Evolutionary conservation across 1,139 yeast genomes (phyloP), one percentile per base, ranked within the genome.

Genomic region (Citeromyces siamensis): DNA sequence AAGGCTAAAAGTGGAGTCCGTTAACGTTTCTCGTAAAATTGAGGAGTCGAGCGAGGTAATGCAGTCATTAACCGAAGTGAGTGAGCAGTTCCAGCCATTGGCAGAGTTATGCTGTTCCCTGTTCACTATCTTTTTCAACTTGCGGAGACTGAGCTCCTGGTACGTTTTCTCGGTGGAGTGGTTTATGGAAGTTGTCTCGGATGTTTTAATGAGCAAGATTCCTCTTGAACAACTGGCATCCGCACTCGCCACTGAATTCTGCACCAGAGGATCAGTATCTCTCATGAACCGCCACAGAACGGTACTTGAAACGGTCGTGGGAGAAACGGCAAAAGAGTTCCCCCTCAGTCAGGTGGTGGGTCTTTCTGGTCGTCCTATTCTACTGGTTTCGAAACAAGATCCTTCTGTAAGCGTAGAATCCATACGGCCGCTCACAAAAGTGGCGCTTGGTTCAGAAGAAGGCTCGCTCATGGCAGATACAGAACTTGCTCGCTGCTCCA

Each of bases 381-480:
- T 83, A 7, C 46, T 85, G 34, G 71, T 76, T 16, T 69, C 81
- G 1, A 14, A 23, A 5, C 28, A 23, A 8, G 28, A 23, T 23
- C 28, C 28, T 5, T 23, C 28, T 4, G 8, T 23, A 5, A 12
- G 13, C 28, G 13, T 23, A 5, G 43, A 44, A 4, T 43, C 46
- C 0, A 33, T 38, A 1, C 42, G 46, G 9, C 49, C 53, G 6
- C 52, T 75, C 32, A 50, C 53, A 0, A 56, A 71, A 1, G 66
- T 83, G 23, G 74, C 95, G 0, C 66, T 86, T 71, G 96, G 96
- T 0, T 74, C 95, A 0, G 55, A 55, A 22, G 95, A 85, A 53
- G 80, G 85, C 12, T 55, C 64, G 5, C 66, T 59, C 7, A 57
- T 62, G 33, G 93, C 88, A 0, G 71, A 68, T 31, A 57, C 59